Base-by-base conservation (phyloP, 2,329 filamentous ascomycete species). In the Raffaelea deltoideospora region DNA sequence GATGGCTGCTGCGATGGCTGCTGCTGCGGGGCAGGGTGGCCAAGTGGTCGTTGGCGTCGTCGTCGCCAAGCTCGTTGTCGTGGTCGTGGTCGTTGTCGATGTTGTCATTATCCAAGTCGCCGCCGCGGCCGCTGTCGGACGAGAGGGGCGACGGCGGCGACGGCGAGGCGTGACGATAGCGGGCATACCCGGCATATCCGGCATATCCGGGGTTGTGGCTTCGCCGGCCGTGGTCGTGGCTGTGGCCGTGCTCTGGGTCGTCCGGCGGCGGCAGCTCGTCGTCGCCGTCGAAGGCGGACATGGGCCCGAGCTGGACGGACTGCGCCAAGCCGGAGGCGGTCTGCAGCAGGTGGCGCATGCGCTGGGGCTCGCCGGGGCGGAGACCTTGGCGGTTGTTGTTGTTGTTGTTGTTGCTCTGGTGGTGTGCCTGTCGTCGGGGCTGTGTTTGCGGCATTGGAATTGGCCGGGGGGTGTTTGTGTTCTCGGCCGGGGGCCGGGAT, bases 21-120 rank as follows among this genome's bases (percentile, higher is more conserved):
- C 19, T 17, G 23, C n/a, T 10, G 27, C 19, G 17, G 9, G 4
- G 17, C 17, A 8, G 17, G 17, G 15, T 31, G 13, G 6, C 15
- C 4, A 9, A 10, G 18, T 32, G 5, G 15, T 32, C 30, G 9
- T 21, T 13, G 17, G 23, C 15, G 15, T 28, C 17, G 23, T 34
- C 24, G 24, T 28, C 10, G 19, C 22, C 31, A 23, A 13, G 8
- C 47, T 43, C 34, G 62, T 60, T 50, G 76, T 71, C 27, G 22
- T 24, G 33, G 39, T 40, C 33, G 50, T 29, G 22, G 41, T 40
- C 28, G 5, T n/a, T 18, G 17, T 11, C 14, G 3, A n/a, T n/a
- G n/a, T n/a, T n/a, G n/a, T n/a, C n/a, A n/a, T n/a, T n/a, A n/a
- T n/a, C n/a, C n/a, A n/a, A 17, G 23, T 20, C 4, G 24, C 21